These are phyloP conservation scores for Rhododendron henanense DNA, from an alignment of 148 eudicot species.

Conservation along the genomic window DNA sequence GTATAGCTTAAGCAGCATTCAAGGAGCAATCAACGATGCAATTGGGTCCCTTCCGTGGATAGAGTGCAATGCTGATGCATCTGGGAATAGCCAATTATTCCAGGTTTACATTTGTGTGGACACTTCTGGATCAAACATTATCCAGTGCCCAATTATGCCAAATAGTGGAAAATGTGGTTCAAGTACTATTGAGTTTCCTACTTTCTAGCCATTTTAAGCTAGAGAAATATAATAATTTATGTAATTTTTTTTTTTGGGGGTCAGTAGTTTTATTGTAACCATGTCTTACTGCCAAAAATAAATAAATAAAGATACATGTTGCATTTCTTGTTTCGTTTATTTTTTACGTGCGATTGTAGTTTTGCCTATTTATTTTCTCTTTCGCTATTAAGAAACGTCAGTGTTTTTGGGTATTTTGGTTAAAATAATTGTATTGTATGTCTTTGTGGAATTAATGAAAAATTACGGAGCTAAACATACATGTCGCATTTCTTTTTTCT, in stretches of 20 bases:
- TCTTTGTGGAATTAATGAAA: too few species aligned
- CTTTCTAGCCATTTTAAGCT: slow-evolving; percentile 25
- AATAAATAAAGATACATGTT: not conserved
- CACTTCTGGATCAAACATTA: slow-evolving; percentile 36
- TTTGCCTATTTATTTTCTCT: too few species aligned
- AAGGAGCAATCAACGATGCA: slow-evolving; percentile 39
- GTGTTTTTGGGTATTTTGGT: too few species aligned
- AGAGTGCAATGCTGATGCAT: slow-evolving; percentile 59
- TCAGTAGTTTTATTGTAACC: not conserved
- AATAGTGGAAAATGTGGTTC: slow-evolving; percentile 37
- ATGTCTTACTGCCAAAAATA: not conserved
- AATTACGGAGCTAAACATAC: too few species aligned
- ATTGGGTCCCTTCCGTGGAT: slow-evolving; percentile 55
- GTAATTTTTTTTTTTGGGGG: not conserved
- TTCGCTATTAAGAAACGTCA: too few species aligned
- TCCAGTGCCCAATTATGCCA: slow-evolving; percentile 50
- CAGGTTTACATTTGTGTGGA: slow-evolving; percentile 78
- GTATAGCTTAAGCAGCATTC: slow-evolving; percentile 57
- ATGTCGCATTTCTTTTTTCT: not conserved
- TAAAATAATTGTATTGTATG: too few species aligned
- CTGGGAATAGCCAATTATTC: slow-evolving; percentile 67
- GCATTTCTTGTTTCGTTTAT: not conserved
- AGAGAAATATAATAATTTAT: not conserved
- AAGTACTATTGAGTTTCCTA: slow-evolving; percentile 38
- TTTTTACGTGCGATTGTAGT: too few species aligned